Base-by-base conservation (phyloP, 1,284 basidiomycete genomes). In the Gomphus sp. region DNA sequence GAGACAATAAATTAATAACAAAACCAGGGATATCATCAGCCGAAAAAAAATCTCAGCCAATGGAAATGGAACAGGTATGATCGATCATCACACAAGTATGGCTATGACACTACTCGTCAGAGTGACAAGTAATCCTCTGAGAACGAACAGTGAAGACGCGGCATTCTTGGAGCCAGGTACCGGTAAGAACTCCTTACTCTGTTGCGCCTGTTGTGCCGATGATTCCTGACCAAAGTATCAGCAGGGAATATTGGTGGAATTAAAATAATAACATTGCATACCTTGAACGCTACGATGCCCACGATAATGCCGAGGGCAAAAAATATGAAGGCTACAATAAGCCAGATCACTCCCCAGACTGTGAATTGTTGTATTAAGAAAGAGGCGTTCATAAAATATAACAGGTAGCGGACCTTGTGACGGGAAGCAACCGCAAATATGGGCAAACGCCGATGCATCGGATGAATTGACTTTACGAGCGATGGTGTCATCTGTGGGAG, bases 271-370 rank as follows among this genome's bases (percentile, higher is more conserved):
- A 2, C 49, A 50, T 28, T 16, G 65, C 69, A 2, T 62, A 87
- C 87, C 77, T 94, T 93, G 82, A 96, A 96, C 0, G 80, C 85
- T n/a, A 80, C 84, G 11, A 95, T 72, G 3, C 93, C 93, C 31
- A 95, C 84, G 33, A 98, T 72, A 60, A 98, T 76, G 1, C 91
- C 93, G 0, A 80, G 75, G 0, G 79, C 87, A 67, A 98, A 96
- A 75, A 93, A 98, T 14, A 80, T 67, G 60, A 90, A 79, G 0
- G 93, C 89, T 50, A 86, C 74, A 63, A 98, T 70, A 37, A 96
- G 81, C 95, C 95, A 98, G 61, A 98, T 79, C 58, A 93, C 83
- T 55, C 93, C 92, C 91, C 88, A 91, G 0, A 87, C 89, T 89
- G 63, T 16, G 37, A 56, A 36, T 49, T 6, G n/a, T 6, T 55